A percentile compares a stretch with the other conserved stretches of the same genome.
Evolutionary conservation across 768 basidiomycete species (phyloP).

Genomic region (Mycena haematopus): DNA sequence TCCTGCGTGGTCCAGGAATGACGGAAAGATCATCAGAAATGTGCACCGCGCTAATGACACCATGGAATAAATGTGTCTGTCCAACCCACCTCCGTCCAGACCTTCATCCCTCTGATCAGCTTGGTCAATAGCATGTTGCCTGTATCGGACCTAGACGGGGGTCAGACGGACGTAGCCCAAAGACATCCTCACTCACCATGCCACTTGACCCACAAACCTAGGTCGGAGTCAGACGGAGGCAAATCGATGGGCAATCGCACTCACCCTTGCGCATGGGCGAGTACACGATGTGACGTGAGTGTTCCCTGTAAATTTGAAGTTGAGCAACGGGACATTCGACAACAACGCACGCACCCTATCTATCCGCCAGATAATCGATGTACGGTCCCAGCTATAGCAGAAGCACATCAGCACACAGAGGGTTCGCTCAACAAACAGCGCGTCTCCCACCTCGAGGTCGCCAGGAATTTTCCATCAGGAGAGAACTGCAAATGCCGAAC

Average conservation of each 20-base stretch:
- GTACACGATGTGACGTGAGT: constrained; percentile 63
- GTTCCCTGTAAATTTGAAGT: constrained; percentile 50
- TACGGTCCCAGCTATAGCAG: constrained; percentile 67
- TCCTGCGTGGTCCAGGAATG: constrained; percentile 47
- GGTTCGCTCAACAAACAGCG: neutral
- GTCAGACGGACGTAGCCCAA: neutral
- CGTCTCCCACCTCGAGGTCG: constrained; percentile 66
- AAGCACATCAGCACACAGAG: constrained; percentile 2
- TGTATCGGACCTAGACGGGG: constrained; percentile 60
- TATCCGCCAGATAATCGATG: constrained; percentile 69
- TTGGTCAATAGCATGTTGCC: constrained; percentile 71
- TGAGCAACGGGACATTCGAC: neutral
- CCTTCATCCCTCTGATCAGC: constrained; percentile 66
- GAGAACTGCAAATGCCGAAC: constrained; percentile 80
- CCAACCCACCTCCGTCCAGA: constrained; percentile 70
- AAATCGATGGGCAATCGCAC: neutral
- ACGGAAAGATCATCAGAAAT: constrained; percentile 18
- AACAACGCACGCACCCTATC: constrained; percentile 49
- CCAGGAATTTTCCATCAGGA: constrained; percentile 75
- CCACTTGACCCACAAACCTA: constrained; percentile 74
- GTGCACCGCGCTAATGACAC: constrained; percentile 1
- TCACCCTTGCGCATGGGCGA: constrained; percentile 66
- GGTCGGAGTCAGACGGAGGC: neutral
- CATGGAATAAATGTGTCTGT: constrained; percentile 6
- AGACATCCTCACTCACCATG: constrained; percentile 54